Base-by-base conservation (phyloP, 108 stramenopile genomes). In the Phaeodactylum tricornutum region DNA sequence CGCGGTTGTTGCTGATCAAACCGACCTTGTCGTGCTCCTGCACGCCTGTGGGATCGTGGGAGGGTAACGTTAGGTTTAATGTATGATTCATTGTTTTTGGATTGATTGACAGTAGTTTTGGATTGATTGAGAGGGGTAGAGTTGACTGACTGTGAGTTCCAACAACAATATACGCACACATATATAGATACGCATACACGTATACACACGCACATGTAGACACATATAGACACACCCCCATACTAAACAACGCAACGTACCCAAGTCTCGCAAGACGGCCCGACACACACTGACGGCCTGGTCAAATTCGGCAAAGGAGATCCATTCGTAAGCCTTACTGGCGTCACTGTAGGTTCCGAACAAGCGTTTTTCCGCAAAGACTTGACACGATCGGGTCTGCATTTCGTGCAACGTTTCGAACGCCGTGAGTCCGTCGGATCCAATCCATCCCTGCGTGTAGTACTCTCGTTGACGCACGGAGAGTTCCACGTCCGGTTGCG, bases 1-100 rank as follows among this genome's bases (percentile, higher is more conserved):
- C 79, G 17, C 95, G 79, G 57, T 96, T 96, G 68, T 93, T 92
- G 62, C 78, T 53, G 39, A 96, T 92, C n/a, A 92, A 71, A 15
- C 81, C 92, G 14, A 96, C 77, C 49, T 73, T 83, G 44, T 70
- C 75, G 43, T 64, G 72, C 31, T 79, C 52, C n/a, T 49, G 38
- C 2, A 89, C 74, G 24, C 81, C 86, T 88, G 55, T 40, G 3
- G 11, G 39, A 15, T 24, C 4, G 2, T 9, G 4, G 16, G 4
- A 4, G 19, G 6, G 16, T 15, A 50, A 47, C 25, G 8, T 28
- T 23, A 9, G 28, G 41, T 43, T 43, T 43, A 9, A 16, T 16
- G 41, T 16, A 8, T 7, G 41, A n/a, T n/a, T 17, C 16, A 17
- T 17, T 17, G 8, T n/a, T 16, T 47, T 23, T 29, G 8, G 25